Evolutionary conservation across 1,284 basidiomycete genomes (phyloP), one percentile per base, ranked within the genome.

Genomic region (Cryptococcus sp.): DNA sequence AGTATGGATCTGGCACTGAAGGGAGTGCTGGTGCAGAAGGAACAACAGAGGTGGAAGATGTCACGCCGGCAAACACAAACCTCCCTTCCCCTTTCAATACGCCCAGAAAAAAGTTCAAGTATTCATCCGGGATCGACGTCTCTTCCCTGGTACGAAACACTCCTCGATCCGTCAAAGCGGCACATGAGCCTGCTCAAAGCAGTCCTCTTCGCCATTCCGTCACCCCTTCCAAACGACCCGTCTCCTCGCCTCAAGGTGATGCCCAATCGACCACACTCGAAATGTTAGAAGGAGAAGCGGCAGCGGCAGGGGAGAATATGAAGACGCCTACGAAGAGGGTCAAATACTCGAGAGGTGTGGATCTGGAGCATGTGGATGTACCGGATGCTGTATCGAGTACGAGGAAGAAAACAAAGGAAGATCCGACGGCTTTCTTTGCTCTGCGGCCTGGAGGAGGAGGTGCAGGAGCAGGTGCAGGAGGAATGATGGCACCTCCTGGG

Each of bases 101-200:
- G 10, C 69, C 69, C 0, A 58, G 53, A 25, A 69, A 69, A 47
- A 57, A 58, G 48, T 61, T 54, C 52, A 63, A 62, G 41, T 61
- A 54, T 41, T 45, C 56, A 10, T 63, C 62, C 11, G 59, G 58
- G 5, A 28, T 61, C 2, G 65, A 69, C 43, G 44, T 66, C 14
- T 50, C 47, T 3, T 55, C 51, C 10, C 54, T 71, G 4, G 48
- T 66, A 31, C 26, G 34, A 24, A 51, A 51, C 33, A 47, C 43
- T n/a, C 49, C 54, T 22, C 21, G n/a, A 19, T 28, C 16, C 7
- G 25, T 26, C 23, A 34, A 38, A 39, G 45, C 47, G n/a, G 38
- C 45, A 19, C 57, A 62, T 39, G 38, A 43, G 10, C 58, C 58
- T 2, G 44, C 40, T 1, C 44, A 28, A 6, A 16, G 35, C 31